Evolutionary conservation across 2,329 filamentous ascomycete species (phyloP), one percentile per base, ranked within the genome.

Genomic region (Botrytis aclada): DNA sequence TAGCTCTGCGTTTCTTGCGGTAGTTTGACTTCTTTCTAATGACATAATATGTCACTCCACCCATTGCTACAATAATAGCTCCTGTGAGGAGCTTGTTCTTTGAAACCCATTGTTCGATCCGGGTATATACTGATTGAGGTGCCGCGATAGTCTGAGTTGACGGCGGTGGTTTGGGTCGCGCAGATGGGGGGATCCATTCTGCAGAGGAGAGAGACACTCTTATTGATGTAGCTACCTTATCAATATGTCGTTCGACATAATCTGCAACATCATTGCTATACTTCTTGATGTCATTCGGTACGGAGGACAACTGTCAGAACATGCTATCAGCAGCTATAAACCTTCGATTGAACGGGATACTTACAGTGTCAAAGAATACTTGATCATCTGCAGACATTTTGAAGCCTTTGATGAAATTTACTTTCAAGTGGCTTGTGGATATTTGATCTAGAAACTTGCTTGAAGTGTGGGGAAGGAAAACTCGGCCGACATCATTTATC

Each of bases 311-410:
- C 88, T 90, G 76, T 65, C 16, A 37, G 63, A 20, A 37, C 20
- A 65, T 47, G 70, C 70, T 66, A 54, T 71, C 20, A 74, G 20
- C 56, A 32, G 32, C 61, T 61, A 20, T 51, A 61, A 29, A 14
- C 9, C 47, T 61, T 25, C 20, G 25, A 54, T 34, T 22, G 1
- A 25, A 65, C 58, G 63, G 32, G 20, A n/a, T 76, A 81, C 90
- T 85, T 84, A 95, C 92, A 81, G 92, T 86, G 83, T 94, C 92
- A 76, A 94, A 84, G 80, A 95, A 92, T 79, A 92, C 90, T 83
- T 93, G 90, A 80, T 94, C 92, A 81, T 95, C 92, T 81, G 88
- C 89, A 77, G 92, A 91, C 93, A 95, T 95, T 77, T 80, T 87
- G 82, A 70, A 16, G 1, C 20, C n/a, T 25, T 8, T 72, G 63